A percentile compares a stretch with the other conserved stretches of the same genome.
phyloP scores from a whole-genome alignment of 164 flowering plant genomes.

The Euptelea pleiosperma region DNA sequence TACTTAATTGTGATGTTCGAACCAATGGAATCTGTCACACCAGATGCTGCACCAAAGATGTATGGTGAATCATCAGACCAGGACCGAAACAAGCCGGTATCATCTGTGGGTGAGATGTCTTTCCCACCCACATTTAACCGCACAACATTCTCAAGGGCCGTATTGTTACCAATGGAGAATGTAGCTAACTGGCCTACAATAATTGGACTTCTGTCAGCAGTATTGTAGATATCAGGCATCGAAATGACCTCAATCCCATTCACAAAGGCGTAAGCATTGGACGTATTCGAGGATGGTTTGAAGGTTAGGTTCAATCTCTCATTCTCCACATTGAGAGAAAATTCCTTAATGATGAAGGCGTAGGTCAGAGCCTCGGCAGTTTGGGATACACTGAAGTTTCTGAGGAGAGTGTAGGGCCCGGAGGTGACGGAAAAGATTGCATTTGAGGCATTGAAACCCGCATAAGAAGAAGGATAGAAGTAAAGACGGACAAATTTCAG shows the following conservation, averaged over 20 bases:
- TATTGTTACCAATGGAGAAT: conserved; percentile 38
- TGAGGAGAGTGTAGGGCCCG: conserved; percentile 51
- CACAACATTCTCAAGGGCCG: conserved; percentile 64
- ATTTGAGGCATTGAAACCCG: conserved; percentile 35
- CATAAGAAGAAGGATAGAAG: conserved; percentile 65
- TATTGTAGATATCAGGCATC: conserved; percentile 65
- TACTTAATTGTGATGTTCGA: conserved; percentile 35
- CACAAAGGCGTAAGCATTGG: conserved; percentile 70
- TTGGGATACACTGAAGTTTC: conserved; percentile 68
- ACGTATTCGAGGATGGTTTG: conserved; percentile 38
- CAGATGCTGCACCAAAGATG: conserved; percentile 54
- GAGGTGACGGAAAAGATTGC: conserved; percentile 54
- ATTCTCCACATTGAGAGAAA: conserved; percentile 43
- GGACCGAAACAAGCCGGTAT: conserved; percentile 27
- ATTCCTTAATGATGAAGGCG: conserved; percentile 65
- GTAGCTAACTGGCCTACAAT: conserved; percentile 39
- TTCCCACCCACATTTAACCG: conserved; percentile 86
- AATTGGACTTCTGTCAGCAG: conserved; percentile 17
- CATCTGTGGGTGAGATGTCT: conserved; percentile 22
- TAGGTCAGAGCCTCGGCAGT: conserved; percentile 56
- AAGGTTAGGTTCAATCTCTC: conserved; percentile 51
- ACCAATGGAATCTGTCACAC: conserved; percentile 41
- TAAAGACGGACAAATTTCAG: conserved; percentile 64
- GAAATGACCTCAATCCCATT: conserved; percentile 92
- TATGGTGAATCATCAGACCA: conserved; percentile 52